Percentiles rank a stretch among this genome's conserved stretches.
These are phyloP conservation scores for Bipolaris victoriae DNA, from an alignment of 2,329 filamentous ascomycete species.

Conservation along the genomic window DNA sequence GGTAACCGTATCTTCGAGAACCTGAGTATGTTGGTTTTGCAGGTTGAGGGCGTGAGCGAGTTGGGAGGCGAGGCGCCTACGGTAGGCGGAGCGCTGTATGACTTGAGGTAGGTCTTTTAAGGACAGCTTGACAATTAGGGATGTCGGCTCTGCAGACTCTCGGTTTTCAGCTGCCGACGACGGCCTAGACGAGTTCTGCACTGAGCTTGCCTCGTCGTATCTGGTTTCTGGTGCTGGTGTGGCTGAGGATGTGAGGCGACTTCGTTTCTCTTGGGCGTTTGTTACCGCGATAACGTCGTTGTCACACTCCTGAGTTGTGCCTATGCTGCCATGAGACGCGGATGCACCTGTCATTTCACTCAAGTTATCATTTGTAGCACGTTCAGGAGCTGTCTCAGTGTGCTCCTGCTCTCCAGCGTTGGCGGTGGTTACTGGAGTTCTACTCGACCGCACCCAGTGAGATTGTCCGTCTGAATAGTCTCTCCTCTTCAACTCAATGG, in stretches of 20 bases:
- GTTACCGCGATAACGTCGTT: not conserved
- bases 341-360: too few species aligned
- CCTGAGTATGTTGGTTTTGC: not conserved
- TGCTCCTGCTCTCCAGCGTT: not conserved
- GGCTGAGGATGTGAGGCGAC: not conserved
- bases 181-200: not conserved
- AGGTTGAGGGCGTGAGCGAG: not conserved
- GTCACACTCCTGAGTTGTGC: not conserved
- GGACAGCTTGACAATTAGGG: not conserved
- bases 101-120: not conserved
- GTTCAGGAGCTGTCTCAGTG: not conserved
- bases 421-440: too few species aligned
- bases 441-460: too few species aligned
- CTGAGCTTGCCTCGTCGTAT: not conserved
- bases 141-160: not conserved
- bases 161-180: not conserved
- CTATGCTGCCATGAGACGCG: not conserved
- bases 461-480: too few species aligned
- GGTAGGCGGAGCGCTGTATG: not conserved
- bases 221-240: not conserved
- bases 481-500: not conserved
- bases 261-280: not conserved
- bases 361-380: not conserved
- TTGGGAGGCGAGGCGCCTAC: not conserved
- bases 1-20: not conserved